These are phyloP conservation scores for Mycosphaerella sp. DNA, from an alignment of 2,329 filamentous ascomycete genomes.

Conservation along the genomic window DNA sequence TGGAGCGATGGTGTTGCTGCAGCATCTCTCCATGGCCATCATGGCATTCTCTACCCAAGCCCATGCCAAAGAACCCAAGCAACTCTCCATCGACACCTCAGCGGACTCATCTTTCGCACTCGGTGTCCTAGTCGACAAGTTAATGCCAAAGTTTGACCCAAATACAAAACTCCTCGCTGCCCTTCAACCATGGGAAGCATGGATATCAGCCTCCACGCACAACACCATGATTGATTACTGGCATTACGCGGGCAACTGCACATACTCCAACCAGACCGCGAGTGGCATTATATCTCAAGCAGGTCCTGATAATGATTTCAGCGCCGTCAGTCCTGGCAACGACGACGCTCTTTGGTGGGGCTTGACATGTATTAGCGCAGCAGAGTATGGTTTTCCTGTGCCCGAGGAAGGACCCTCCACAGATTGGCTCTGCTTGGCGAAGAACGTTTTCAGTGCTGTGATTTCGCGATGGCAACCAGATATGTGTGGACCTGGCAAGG, in stretches of 20 bases:
- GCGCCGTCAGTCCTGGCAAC: slow-evolving; percentile 35
- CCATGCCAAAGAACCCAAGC: background rate
- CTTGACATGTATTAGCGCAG: slow-evolving; percentile 69
- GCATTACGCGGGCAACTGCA: slow-evolving; percentile 56
- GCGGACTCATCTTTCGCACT: background rate
- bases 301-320: slow-evolving; percentile 55
- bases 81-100: background rate
- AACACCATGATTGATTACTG: slow-evolving; percentile 64
- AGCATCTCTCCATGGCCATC: background rate
- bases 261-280: slow-evolving; percentile 55
- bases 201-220: slow-evolving; percentile 59
- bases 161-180: background rate
- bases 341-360: slow-evolving; percentile 70
- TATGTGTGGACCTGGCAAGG: slow-evolving; percentile 47
- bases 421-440: slow-evolving; percentile 62
- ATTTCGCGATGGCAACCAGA: slow-evolving; percentile 61
- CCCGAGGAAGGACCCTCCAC: slow-evolving; percentile 11
- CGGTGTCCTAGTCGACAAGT: background rate
- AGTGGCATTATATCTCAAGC: slow-evolving; percentile 56
- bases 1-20: background rate
- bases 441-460: slow-evolving; percentile 74
- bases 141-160: background rate
- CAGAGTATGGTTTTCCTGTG: slow-evolving; percentile 59
- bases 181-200: slow-evolving; percentile 44
- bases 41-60: background rate